Base-by-base conservation (phyloP, 805 yeast genomes). In the Teunomyces lycoperdinae region DNA sequence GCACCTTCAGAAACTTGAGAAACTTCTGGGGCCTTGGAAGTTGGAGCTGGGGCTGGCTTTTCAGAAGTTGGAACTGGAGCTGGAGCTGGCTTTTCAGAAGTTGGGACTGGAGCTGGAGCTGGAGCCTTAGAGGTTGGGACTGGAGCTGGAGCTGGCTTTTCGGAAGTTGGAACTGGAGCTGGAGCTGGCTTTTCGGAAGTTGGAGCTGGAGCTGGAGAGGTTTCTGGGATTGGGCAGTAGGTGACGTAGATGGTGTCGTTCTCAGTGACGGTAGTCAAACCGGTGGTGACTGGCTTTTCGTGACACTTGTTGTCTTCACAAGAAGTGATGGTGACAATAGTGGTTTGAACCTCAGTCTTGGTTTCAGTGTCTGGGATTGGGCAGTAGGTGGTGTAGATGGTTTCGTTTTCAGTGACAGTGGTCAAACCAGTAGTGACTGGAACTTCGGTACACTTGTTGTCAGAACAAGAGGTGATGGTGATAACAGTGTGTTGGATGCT, bases 211-310 rank as follows among this genome's bases (percentile, higher is more conserved):
- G 45, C 44, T 39, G 48, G 42, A 32, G 53, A 27, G 13, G 54
- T 20, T 32, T 32, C 34, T 32, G 34, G 49, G 61, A 62, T 31
- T 56, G 68, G 68, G 51, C 67, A 64, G 64, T 61, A 64, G 44
- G 69, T 64, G 57, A 67, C 63, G 65, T 62, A 64, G 34, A 53
- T 52, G 43, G 69, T 62, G 40, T 54, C 57, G 44, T 55, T 51
- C 44, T 59, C 62, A 49, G 69, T 66, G 52, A 66, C 62, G 41
- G 71, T 66, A 58, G 73, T 67, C 36, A 66, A 48, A 62, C 70
- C 71, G 40, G 72, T 67, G 53, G 70, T 66, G 13, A 35, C 44
- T 41, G 60, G 50, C 14, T 48, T 52, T 13, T 36, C 42, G 9
- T 42, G 10, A 50, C 76, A 69, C 40, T 47, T 54, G 61, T 63